These are phyloP conservation scores for Rubus idaeus DNA, from an alignment of 306 rosid genomes.

Conservation along the genomic window DNA sequence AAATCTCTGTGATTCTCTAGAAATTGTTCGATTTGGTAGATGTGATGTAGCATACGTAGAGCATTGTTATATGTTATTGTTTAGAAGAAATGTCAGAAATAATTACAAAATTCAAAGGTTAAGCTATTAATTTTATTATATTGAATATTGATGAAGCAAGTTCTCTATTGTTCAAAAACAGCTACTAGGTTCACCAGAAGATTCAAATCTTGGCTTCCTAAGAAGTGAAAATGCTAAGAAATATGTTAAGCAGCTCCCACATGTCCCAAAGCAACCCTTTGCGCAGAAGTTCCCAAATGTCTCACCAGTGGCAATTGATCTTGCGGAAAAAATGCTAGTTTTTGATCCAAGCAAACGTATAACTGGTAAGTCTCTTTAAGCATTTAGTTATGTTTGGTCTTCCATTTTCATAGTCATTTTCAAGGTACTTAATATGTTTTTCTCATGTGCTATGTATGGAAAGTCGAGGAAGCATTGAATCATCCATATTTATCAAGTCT, in stretches of 20 bases:
- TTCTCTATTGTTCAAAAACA: slow-evolving; percentile 27
- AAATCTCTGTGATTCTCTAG: slow-evolving; percentile 11
- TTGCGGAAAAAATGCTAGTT: slow-evolving; percentile 86
- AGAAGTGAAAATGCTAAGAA: slow-evolving; percentile 93
- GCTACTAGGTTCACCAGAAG: slow-evolving; percentile 89
- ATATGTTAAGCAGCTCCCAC: slow-evolving; percentile 87
- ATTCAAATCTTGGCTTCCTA: slow-evolving; percentile 86
- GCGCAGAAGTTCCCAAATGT: slow-evolving; percentile 56
- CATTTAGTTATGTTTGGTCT: slow-evolving; percentile 6
- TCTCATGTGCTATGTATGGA: slow-evolving; percentile 17
- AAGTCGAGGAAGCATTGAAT: slow-evolving; percentile 89
- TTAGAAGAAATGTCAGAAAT: not conserved
- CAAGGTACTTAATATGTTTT: slow-evolving; percentile 5
- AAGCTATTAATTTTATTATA: slow-evolving; percentile 2
- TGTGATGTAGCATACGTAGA: not conserved
- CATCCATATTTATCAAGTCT: slow-evolving; percentile 87
- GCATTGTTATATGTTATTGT: not conserved
- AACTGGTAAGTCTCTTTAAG: slow-evolving; percentile 52
- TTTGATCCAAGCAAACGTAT: slow-evolving; percentile 92
- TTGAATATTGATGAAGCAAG: not conserved
- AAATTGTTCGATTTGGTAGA: slow-evolving; percentile 4
- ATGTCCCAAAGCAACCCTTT: slow-evolving; percentile 68
- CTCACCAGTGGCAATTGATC: slow-evolving; percentile 78
- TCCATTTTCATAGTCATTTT: slow-evolving; percentile 12
- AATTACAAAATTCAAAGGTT: not conserved